phyloP scores from a whole-genome alignment of 176 grass and related monocot genomes.

The Coix lacrymajobi region DNA sequence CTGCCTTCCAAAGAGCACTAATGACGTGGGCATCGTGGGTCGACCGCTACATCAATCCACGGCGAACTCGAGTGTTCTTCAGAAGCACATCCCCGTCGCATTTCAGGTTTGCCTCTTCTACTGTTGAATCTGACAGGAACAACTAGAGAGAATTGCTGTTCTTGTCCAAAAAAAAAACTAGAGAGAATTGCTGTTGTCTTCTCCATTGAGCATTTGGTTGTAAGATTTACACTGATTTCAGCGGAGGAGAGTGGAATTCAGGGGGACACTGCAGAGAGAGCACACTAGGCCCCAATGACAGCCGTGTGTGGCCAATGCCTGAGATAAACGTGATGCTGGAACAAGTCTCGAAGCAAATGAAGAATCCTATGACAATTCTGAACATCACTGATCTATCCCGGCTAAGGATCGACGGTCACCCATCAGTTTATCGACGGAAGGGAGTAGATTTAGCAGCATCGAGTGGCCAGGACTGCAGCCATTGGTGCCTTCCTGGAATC shows the following conservation, averaged over 20 bases:
- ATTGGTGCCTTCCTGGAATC: not conserved
- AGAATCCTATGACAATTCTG: constrained; percentile 57
- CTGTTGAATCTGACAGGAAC: not conserved
- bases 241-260: constrained; percentile 84
- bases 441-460: not conserved
- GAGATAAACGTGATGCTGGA: constrained; percentile 59
- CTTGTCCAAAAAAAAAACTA: too few relatives aligned
- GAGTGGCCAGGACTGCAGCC: not conserved
- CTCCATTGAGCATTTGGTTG: not conserved
- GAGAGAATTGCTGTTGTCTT: not conserved
- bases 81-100: constrained; percentile 75
- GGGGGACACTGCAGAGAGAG: constrained; percentile 80
- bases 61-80: constrained; percentile 77
- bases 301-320: constrained; percentile 28
- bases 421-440: constrained; percentile 67
- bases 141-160: not conserved
- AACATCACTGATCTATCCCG: constrained; percentile 80
- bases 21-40: constrained; percentile 87
- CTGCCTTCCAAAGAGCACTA: constrained; percentile 68
- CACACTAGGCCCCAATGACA: constrained; percentile 46
- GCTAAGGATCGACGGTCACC: constrained; percentile 75
- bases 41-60: constrained; percentile 42
- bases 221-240: constrained; percentile 22
- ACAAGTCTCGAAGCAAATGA: constrained; percentile 54
- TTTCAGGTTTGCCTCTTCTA: constrained; percentile 58